A percentile compares a stretch with the other conserved stretches of the same genome.
These are phyloP conservation scores for Scenedesmus sp. DNA, from an alignment of 163 green algal genomes.

Conservation along the genomic window DNA sequence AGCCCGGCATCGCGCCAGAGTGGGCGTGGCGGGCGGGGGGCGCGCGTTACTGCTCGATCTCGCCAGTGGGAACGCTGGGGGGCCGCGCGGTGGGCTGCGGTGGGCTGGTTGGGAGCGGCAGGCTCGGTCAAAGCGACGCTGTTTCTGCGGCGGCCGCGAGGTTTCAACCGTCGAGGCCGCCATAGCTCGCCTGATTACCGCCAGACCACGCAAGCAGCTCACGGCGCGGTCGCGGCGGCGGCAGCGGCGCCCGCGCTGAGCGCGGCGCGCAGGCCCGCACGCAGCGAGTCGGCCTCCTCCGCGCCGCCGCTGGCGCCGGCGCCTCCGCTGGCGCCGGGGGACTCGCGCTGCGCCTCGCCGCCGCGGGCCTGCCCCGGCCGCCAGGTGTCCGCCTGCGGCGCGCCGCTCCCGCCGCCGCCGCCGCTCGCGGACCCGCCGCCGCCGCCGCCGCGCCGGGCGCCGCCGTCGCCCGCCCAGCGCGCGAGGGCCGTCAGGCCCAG, in stretches of 20 bases:
- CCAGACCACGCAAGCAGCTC: neutral
- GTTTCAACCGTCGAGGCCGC: no score
- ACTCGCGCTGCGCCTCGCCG: neutral
- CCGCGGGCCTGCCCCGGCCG: neutral
- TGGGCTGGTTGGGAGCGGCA: no score
- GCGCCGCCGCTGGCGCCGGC: neutral
- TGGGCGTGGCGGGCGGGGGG: neutral
- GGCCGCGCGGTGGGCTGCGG: neutral
- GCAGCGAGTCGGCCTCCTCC: neutral
- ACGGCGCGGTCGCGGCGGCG: neutral
- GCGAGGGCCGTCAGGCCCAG: neutral
- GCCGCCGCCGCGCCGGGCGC: neutral
- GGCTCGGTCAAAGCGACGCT: no score
- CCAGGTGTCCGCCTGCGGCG: neutral
- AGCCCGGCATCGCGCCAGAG: neutral
- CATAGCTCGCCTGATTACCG: no score
- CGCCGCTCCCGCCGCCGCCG: neutral
- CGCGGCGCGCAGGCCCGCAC: neutral
- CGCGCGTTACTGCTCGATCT: neutral
- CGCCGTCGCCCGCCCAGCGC: no score
- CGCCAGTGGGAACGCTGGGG: neutral
- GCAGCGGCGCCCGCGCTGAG: neutral
- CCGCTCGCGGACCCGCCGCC: neutral
- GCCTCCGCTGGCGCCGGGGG: neutral
- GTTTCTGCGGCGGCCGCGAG: no score